These are phyloP conservation scores for Sicyos baderoa DNA, from an alignment of 306 rosid species.

Conservation along the genomic window DNA sequence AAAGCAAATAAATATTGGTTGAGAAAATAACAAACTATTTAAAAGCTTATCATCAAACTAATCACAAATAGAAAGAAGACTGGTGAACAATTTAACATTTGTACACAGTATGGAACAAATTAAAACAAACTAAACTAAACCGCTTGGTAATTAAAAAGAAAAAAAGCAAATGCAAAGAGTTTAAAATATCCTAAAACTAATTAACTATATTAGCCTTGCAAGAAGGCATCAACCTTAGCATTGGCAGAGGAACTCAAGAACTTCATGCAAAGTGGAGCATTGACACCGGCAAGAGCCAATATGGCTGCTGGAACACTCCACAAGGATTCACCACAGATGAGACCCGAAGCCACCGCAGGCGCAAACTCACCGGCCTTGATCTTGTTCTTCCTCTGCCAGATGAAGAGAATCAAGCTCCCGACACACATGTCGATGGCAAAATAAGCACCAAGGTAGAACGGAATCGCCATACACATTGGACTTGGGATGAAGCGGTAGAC, in stretches of 20 bases:
- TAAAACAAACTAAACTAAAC: conserved; percentile 8
- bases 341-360: conserved; percentile 62
- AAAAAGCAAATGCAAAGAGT: neutral
- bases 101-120: neutral
- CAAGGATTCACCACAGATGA: conserved; percentile 63
- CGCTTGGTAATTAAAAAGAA: neutral
- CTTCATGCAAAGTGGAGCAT: conserved; percentile 68
- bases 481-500: conserved; percentile 39
- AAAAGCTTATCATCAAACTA: neutral
- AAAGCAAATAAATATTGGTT: neutral
- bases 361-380: conserved; percentile 34
- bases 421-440: conserved; percentile 70
- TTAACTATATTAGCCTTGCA: conserved; percentile 5
- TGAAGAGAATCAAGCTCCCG: conserved; percentile 52
- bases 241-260: conserved; percentile 40
- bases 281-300: conserved; percentile 37
- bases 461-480: conserved; percentile 66
- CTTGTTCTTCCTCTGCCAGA: conserved; percentile 40
- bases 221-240: conserved; percentile 30
- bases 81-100: neutral
- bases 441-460: conserved; percentile 59
- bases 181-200: neutral
- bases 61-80: neutral
- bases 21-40: neutral
- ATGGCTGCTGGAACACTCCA: conserved; percentile 69